These are phyloP conservation scores for Colletotrichum camelliae DNA, from an alignment of 2,329 filamentous ascomycete species.

Conservation along the genomic window DNA sequence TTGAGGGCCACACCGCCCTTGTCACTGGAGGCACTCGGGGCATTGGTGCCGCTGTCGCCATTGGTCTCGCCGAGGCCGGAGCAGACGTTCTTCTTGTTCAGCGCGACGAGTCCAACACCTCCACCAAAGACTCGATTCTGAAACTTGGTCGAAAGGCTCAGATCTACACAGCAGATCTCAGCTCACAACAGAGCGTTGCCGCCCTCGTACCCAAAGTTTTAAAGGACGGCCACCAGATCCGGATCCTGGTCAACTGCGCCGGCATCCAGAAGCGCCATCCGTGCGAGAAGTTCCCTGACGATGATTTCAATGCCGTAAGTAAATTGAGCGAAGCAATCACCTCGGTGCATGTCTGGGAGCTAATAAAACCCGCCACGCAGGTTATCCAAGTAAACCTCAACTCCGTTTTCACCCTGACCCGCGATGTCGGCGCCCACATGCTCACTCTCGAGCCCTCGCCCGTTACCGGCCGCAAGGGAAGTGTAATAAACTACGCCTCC, in stretches of 20 bases:
- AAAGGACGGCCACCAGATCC: slow-evolving; percentile 67
- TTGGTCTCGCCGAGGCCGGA: slow-evolving; percentile 64
- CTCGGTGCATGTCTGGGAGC: not conserved
- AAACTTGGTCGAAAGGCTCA: slow-evolving; percentile 68
- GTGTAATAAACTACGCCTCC: slow-evolving; percentile 84
- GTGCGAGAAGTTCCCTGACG: slow-evolving; percentile 75
- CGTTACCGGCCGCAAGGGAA: slow-evolving; percentile 63
- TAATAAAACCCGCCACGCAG: slow-evolving; percentile 30
- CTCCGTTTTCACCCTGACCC: slow-evolving; percentile 78
- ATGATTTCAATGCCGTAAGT: slow-evolving; percentile 73
- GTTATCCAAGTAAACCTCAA: slow-evolving; percentile 89
- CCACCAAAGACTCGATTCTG: slow-evolving; percentile 67
- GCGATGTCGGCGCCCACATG: slow-evolving; percentile 82
- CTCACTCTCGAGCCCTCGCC: slow-evolving; percentile 58
- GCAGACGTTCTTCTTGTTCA: slow-evolving; percentile 62
- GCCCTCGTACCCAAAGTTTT: slow-evolving; percentile 65
- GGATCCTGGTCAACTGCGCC: slow-evolving; percentile 85
- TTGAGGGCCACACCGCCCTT: slow-evolving; percentile 61
- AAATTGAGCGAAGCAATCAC: not conserved
- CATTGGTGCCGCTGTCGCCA: slow-evolving; percentile 62
- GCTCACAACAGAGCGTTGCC: slow-evolving; percentile 64
- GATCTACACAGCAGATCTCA: slow-evolving; percentile 75
- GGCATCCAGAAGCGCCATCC: slow-evolving; percentile 85
- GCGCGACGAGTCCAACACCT: slow-evolving; percentile 46
- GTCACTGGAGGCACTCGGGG: slow-evolving; percentile 63